A percentile compares a stretch with the other conserved stretches of the same genome.
phyloP scores from a whole-genome alignment of 352 stramenopile genomes.

The Pythium monospermum region DNA sequence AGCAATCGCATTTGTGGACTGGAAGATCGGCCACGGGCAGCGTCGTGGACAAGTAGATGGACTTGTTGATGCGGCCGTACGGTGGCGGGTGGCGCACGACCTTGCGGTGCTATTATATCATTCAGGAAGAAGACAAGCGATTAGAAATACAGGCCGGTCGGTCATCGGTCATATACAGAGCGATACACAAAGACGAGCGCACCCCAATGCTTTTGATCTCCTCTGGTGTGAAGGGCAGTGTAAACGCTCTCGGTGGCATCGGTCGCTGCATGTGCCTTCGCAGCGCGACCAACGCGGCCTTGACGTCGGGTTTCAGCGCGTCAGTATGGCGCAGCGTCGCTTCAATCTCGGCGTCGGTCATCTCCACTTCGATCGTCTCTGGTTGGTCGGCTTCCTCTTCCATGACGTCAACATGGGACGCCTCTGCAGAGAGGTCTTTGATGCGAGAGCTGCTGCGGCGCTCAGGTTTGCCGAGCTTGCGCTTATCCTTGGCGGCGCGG shows the following conservation, averaged over 20 bases:
- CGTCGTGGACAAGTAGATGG: slow-evolving; percentile 64
- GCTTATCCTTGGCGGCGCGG: slow-evolving; percentile 6
- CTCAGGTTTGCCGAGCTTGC: slow-evolving; percentile 1
- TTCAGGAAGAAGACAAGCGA: too few relatives aligned
- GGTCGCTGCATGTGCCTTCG: slow-evolving; percentile 9
- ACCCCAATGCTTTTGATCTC: slow-evolving; percentile 27
- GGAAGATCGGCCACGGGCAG: slow-evolving; percentile 47
- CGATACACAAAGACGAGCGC: too few relatives aligned
- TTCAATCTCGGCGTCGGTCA: slow-evolving; percentile 23
- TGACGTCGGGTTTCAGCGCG: slow-evolving; percentile 15
- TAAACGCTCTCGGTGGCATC: slow-evolving; percentile 3
- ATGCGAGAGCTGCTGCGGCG: slow-evolving; percentile 23
- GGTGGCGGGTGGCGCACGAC: slow-evolving; percentile 42
- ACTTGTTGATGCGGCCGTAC: slow-evolving; percentile 66
- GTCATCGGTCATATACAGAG: too few relatives aligned
- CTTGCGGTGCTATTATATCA: slow-evolving; percentile 40
- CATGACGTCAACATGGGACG: neutral
- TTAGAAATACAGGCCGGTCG: too few relatives aligned
- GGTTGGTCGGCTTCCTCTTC: neutral
- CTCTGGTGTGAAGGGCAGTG: slow-evolving; percentile 24
- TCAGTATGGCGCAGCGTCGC: slow-evolving; percentile 20
- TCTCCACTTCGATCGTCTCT: slow-evolving; percentile 4
- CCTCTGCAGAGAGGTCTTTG: slow-evolving; percentile 5
- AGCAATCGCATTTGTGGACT: slow-evolving; percentile 78
- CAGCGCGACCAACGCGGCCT: slow-evolving; percentile 11